phyloP scores from a whole-genome alignment of 2,329 filamentous ascomycete genomes.

The Metarhizium sp. region DNA sequence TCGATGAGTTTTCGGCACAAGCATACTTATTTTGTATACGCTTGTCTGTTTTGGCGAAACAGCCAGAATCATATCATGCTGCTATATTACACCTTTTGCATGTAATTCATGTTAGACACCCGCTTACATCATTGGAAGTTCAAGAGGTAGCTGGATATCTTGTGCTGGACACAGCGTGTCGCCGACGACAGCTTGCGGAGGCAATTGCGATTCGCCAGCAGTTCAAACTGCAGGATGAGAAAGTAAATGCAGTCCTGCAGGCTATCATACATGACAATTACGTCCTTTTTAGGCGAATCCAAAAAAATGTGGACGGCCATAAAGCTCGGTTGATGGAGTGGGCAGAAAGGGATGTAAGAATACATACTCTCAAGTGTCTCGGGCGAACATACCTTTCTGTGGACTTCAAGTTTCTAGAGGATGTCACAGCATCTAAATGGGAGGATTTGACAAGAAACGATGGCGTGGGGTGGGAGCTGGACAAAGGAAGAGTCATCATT shows the following conservation, averaged over 20 bases:
- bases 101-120: constrained; percentile 56
- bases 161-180: constrained; percentile 81
- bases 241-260: constrained; percentile 58
- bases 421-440: constrained; percentile 62
- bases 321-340: constrained; percentile 71
- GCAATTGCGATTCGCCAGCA: constrained; percentile 58
- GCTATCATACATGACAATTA: constrained; percentile 77
- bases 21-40: constrained; percentile 89
- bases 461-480: constrained; percentile 77
- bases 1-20: constrained; percentile 75
- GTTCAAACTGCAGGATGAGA: constrained; percentile 55
- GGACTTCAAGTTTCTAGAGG: constrained; percentile 60
- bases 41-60: constrained; percentile 67
- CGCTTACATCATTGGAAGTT: constrained; percentile 62
- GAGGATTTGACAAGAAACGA: constrained; percentile 55
- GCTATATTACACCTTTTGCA: constrained; percentile 73
- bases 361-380: constrained; percentile 77
- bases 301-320: constrained; percentile 69
- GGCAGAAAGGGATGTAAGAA: constrained; percentile 63
- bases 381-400: constrained; percentile 72
- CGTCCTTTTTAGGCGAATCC: constrained; percentile 64
- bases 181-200: constrained; percentile 62
- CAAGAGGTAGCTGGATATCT: constrained; percentile 74
- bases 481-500: constrained; percentile 67
- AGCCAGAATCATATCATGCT: constrained; percentile 84